These are phyloP conservation scores for Gossypium longicalyx DNA, from an alignment of 345 rosid species.

Conservation along the genomic window DNA sequence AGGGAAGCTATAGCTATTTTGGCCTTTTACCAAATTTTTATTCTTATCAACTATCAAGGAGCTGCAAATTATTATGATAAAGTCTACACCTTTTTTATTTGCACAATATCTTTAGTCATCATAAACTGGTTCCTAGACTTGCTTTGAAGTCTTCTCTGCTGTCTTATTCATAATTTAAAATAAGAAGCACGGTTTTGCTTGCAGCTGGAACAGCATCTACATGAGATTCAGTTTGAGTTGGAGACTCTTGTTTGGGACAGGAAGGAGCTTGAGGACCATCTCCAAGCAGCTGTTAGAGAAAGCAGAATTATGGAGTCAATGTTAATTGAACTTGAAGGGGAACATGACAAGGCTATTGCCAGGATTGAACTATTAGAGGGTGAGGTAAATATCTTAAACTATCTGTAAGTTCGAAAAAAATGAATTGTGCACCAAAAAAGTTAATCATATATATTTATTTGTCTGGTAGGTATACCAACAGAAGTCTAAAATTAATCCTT, in stretches of 20 bases:
- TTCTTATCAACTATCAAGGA: not conserved
- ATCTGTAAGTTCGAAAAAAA: not conserved
- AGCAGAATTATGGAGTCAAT: conserved; percentile 46
- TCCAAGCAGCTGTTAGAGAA: conserved; percentile 46
- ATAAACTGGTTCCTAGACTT: not conserved
- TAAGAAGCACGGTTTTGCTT: conserved; percentile 18
- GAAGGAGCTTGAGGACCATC: conserved; percentile 51
- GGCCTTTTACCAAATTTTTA: too few relatives aligned
- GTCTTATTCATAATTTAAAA: not conserved
- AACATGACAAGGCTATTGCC: conserved; percentile 48
- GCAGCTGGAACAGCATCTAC: conserved; percentile 64
- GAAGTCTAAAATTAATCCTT: not conserved
- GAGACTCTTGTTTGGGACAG: conserved; percentile 50
- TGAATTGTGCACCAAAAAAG: not conserved
- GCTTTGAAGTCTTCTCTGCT: not conserved
- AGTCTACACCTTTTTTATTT: not conserved
- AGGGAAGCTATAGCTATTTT: too few relatives aligned
- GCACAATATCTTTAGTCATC: not conserved
- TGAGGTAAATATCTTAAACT: conserved; percentile 42
- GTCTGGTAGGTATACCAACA: not conserved
- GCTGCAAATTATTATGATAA: not conserved
- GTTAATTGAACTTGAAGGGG: conserved; percentile 64
- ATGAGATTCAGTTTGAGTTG: conserved; percentile 47
- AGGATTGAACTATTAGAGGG: conserved; percentile 49
- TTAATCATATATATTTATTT: not conserved